Conservation (phyloP, 2,329 filamentous ascomycete genomes). For the Fusarium torulosum region DNA sequence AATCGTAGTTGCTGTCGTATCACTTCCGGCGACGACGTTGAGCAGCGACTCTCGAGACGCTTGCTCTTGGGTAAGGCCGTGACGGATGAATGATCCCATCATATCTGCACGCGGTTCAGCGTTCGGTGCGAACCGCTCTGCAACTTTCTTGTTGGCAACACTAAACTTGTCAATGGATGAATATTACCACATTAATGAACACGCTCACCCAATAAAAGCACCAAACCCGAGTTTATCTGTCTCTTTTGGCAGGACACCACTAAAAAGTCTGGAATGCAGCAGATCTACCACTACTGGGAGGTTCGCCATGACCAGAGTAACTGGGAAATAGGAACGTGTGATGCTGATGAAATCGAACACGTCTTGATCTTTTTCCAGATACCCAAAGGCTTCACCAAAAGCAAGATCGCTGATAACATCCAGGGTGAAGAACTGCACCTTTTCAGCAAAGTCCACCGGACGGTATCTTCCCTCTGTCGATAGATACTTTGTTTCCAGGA, state of each 20-base stretch:
- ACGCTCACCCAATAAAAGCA: slow-evolving; percentile 15
- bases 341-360: slow-evolving; percentile 55
- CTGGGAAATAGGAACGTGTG: slow-evolving; percentile 11
- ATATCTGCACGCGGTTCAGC: slow-evolving; percentile 49
- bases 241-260: slow-evolving; percentile 54
- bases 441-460: slow-evolving; percentile 61
- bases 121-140: not conserved
- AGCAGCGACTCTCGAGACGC: slow-evolving; percentile 51
- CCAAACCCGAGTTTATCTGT: slow-evolving; percentile 44
- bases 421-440: slow-evolving; percentile 64
- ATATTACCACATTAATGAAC: slow-evolving; percentile 21
- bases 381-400: slow-evolving; percentile 63
- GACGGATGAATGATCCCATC: slow-evolving; percentile 58
- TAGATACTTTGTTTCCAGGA: slow-evolving; percentile 61
- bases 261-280: slow-evolving; percentile 1
- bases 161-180: slow-evolving; percentile 29
- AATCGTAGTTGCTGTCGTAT: slow-evolving; percentile 54
- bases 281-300: slow-evolving; percentile 3
- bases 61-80: slow-evolving; percentile 53
- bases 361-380: slow-evolving; percentile 61
- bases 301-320: slow-evolving; percentile 14
- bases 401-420: slow-evolving; percentile 66
- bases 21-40: slow-evolving; percentile 55
- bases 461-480: slow-evolving; percentile 47
- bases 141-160: slow-evolving; percentile 24